Evolutionary conservation across 768 basidiomycete species (phyloP), one percentile per base, ranked within the genome.

Genomic region (Pleurotus citrinopileatus): DNA sequence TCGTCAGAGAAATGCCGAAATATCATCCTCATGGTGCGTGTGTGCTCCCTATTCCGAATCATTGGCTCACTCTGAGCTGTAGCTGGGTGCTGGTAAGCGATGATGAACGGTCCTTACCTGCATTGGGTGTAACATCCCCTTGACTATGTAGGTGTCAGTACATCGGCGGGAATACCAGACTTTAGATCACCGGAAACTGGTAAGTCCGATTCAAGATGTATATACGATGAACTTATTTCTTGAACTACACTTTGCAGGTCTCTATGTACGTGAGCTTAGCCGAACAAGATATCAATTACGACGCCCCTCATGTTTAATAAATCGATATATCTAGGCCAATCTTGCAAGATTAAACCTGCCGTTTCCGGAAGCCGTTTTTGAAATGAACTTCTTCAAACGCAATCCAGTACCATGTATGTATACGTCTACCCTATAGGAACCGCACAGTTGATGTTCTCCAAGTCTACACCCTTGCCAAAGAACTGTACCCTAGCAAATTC

Each of bases 321-420:
- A 38, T 40, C 55, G 17, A 15, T 23, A 29, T n/a, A 43, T 23
- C 42, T 64, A 93, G 90, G 81, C 88, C 9, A 91, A 93, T 63
- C 77, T 92, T 27, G 82, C 85, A 23, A 76, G 84, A 57, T 70
- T 93, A 38, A 87, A 87, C 15, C 78, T 93, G 12, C 94, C 94
- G n/a, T 84, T 89, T 61, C 94, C 95, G 0, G 95, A 98, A 62
- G 95, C 95, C 0, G 94, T 98, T 26, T 98, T 98, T 62, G 91
- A 98, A 60, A 88, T 98, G 62, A 73, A 75, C 45, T 98, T 86
- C 73, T 95, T 98, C 75, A 76, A 82, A 59, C 64, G 70, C 28
- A 44, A 25, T 54, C 52, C 57, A 9, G 34, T 46, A 28, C 57
- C 57, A 3, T 59, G 57, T 59, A 53, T n/a, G 37, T 27, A n/a